These are phyloP conservation scores for Penicillium diatomitis DNA, from an alignment of 495 filamentous ascomycete species.

Conservation along the genomic window DNA sequence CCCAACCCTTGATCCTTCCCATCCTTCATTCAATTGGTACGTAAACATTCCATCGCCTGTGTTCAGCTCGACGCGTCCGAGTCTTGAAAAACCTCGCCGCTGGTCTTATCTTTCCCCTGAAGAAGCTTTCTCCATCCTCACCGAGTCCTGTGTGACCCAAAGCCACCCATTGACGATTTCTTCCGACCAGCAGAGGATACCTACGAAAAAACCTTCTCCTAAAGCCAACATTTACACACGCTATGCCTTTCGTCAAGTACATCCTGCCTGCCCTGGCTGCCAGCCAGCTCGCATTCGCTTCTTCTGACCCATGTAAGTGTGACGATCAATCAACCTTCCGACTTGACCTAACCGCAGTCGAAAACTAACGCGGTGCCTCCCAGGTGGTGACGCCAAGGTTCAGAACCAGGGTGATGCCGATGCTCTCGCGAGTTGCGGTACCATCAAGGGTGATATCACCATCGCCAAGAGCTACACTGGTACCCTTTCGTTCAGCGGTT, in stretches of 20 bases:
- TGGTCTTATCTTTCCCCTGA: neutral
- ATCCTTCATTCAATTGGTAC: slow-evolving; percentile 7
- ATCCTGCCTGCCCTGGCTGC: slow-evolving; percentile 66
- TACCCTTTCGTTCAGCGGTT: slow-evolving; percentile 33
- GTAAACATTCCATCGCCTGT: neutral
- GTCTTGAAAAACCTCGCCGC: neutral
- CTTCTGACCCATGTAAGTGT: slow-evolving; percentile 10
- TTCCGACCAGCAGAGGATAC: neutral
- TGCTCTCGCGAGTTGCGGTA: slow-evolving; percentile 54
- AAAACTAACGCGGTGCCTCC: too few relatives aligned
- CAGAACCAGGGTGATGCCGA: slow-evolving; percentile 63
- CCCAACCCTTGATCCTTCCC: slow-evolving; percentile 7
- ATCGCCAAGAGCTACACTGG: slow-evolving; percentile 46
- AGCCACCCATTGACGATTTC: slow-evolving; percentile 4
- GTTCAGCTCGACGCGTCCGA: neutral
- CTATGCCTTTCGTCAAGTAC: slow-evolving; percentile 70
- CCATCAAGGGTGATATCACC: slow-evolving; percentile 59
- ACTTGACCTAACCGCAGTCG: too few relatives aligned
- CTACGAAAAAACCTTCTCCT: too few relatives aligned
- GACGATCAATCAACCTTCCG: too few relatives aligned
- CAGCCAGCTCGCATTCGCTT: slow-evolving; percentile 55
- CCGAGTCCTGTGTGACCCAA: too few relatives aligned
- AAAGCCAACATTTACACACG: slow-evolving; percentile 19
- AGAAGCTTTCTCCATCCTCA: too few relatives aligned
- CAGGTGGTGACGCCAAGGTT: slow-evolving; percentile 45